A percentile compares a stretch with the other conserved stretches of the same genome.
Evolutionary conservation across 768 basidiomycete genomes (phyloP).

Genomic region (Suillus cothurnatus): DNA sequence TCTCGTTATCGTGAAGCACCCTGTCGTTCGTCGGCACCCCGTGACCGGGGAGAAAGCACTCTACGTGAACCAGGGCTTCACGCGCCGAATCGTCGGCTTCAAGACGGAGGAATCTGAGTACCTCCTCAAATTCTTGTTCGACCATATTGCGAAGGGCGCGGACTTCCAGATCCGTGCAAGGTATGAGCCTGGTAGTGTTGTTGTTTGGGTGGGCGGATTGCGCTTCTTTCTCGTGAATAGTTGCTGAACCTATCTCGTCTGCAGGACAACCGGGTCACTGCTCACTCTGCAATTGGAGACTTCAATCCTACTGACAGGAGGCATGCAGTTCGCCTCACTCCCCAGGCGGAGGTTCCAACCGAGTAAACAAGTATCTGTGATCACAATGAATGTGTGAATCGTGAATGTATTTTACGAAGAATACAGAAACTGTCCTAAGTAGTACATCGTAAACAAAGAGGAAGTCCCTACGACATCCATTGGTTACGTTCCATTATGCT

Average conservation of each 20-base stretch:
- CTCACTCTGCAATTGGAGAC: conserved; percentile 47
- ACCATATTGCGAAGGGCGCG: conserved; percentile 52
- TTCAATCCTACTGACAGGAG: conserved; percentile 39
- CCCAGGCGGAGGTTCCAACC: conserved; percentile 51
- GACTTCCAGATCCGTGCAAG: conserved; percentile 53
- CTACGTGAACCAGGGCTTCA: conserved; percentile 60
- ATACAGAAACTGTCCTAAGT: conserved; percentile 2
- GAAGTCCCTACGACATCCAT: background rate
- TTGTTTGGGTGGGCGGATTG: conserved; percentile 50
- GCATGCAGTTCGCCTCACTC: conserved; percentile 50
- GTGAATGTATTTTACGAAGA: background rate
- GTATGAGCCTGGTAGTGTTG: conserved; percentile 56
- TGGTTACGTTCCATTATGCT: conserved; percentile 6
- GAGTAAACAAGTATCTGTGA: conserved; percentile 14
- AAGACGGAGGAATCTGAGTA: conserved; percentile 57
- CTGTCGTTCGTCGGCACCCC: conserved; percentile 59
- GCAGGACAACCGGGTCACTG: conserved; percentile 51
- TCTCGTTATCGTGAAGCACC: conserved; percentile 38
- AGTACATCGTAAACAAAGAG: conserved; percentile 4
- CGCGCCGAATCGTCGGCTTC: conserved; percentile 55
- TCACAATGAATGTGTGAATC: background rate
- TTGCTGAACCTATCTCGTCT: conserved; percentile 5
- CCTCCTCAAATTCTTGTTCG: conserved; percentile 55
- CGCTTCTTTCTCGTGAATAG: background rate
- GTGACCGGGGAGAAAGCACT: conserved; percentile 65